Evolutionary conservation across 2,329 filamentous ascomycete genomes (phyloP).

Genomic region (Hypomyces perniciosus): DNA sequence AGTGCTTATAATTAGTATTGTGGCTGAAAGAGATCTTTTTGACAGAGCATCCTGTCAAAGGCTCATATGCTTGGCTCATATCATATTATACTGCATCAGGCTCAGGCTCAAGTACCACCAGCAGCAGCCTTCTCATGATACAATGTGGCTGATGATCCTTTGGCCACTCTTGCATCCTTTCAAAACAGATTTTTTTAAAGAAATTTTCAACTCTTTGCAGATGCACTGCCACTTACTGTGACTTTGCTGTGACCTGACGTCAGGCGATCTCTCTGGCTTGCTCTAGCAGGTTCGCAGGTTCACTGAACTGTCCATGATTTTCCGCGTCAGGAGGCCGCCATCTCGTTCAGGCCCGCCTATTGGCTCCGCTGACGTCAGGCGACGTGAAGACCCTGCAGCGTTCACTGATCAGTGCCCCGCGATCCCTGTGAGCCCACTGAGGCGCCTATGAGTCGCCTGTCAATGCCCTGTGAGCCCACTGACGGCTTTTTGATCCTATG

Average conservation of each 20-base stretch:
- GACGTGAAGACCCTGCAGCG: neutral
- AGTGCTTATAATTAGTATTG: too few species aligned
- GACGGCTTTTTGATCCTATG: neutral
- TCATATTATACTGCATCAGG: too few species aligned
- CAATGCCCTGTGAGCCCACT: neutral
- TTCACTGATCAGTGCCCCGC: neutral
- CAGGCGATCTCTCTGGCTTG: slow-evolving; percentile 6
- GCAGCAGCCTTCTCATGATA: too few species aligned
- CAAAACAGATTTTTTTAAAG: neutral
- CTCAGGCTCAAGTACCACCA: too few species aligned
- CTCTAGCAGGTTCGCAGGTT: neutral
- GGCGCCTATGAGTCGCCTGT: neutral
- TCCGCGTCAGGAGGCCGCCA: neutral
- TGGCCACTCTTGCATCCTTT: neutral
- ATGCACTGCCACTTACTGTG: slow-evolving; percentile 31
- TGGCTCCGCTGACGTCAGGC: slow-evolving; percentile 11
- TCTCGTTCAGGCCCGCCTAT: neutral
- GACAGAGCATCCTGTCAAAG: too few species aligned
- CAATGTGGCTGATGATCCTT: neutral
- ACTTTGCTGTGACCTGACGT: slow-evolving; percentile 6
- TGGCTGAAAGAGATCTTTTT: too few species aligned
- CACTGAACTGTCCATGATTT: neutral
- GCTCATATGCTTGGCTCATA: too few species aligned
- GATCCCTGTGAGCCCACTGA: neutral
- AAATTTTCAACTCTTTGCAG: neutral